These are phyloP conservation scores for Mortierella sp. DNA, from an alignment of 371 early-diverging fungal genomes.

Conservation along the genomic window DNA sequence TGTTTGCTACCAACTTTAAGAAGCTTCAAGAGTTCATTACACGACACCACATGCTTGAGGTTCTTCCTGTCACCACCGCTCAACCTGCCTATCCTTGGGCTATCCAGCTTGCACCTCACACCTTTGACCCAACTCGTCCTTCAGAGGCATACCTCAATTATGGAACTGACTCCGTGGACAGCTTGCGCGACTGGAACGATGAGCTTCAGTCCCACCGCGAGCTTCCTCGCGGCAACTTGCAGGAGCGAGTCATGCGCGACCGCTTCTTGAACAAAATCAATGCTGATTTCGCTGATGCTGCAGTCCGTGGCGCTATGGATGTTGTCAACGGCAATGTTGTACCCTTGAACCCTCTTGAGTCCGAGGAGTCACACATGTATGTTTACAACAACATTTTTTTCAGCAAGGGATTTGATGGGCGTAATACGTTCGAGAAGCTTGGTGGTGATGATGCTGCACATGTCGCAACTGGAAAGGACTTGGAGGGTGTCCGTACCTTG, in stretches of 20 bases:
- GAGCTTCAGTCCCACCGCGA: constrained; percentile 92
- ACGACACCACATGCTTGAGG: constrained; percentile 84
- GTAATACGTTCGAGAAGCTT: constrained; percentile 82
- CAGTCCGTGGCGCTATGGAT: constrained; percentile 85
- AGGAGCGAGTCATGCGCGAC: constrained; percentile 91
- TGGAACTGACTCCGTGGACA: constrained; percentile 79
- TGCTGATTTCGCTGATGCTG: constrained; percentile 93
- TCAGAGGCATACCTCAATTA: constrained; percentile 75
- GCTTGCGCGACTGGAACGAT: constrained; percentile 96
- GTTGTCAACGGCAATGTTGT: constrained; percentile 85
- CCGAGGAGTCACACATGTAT: constrained; percentile 87
- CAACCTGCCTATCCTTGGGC: constrained; percentile 88
- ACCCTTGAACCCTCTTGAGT: constrained; percentile 86
- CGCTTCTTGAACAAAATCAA: constrained; percentile 85
- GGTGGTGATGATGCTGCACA: constrained; percentile 95
- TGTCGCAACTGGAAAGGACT: constrained; percentile 93
- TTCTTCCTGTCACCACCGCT: constrained; percentile 75
- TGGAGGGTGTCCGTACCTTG: constrained; percentile 88
- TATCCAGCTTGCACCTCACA: constrained; percentile 69
- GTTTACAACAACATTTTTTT: constrained; percentile 96
- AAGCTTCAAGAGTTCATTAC: constrained; percentile 76
- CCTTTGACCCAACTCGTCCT: constrained; percentile 75
- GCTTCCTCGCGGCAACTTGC: constrained; percentile 79
- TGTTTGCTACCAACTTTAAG: constrained; percentile 77
- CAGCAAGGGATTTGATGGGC: constrained; percentile 91